Conservation (phyloP, 257 asterid species). For the Ilex asprella region DNA sequence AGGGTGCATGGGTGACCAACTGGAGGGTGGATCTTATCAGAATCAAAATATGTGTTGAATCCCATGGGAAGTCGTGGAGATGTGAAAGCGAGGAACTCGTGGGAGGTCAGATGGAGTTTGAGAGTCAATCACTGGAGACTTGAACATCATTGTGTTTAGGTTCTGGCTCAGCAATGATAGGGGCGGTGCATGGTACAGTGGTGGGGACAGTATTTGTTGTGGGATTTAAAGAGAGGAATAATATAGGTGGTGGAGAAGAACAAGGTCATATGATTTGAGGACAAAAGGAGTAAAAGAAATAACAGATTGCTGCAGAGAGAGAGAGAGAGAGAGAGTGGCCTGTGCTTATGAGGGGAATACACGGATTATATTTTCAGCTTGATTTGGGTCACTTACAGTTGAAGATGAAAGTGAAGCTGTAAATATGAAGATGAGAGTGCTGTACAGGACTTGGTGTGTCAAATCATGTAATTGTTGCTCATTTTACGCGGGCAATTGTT, state of each 20-base stretch:
- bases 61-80: slow-evolving; percentile 60
- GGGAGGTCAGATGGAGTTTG: slow-evolving; percentile 31
- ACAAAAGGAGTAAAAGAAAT: slow-evolving; percentile 34
- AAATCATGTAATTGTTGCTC: too few species aligned
- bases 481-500: too few species aligned
- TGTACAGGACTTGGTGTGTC: neutral
- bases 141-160: neutral
- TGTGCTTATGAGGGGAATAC: slow-evolving; percentile 21
- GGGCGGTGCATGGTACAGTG: neutral
- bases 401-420: slow-evolving; percentile 7
- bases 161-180: slow-evolving; percentile 1
- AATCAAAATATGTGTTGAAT: slow-evolving; percentile 39
- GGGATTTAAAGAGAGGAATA: slow-evolving; percentile 27
- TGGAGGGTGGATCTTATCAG: slow-evolving; percentile 49
- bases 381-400: slow-evolving; percentile 10
- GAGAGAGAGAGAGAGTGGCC: too few species aligned
- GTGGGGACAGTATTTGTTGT: slow-evolving; percentile 1
- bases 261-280: slow-evolving; percentile 50
- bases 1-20: slow-evolving; percentile 44
- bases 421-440: slow-evolving; percentile 5
- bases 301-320: slow-evolving; percentile 26
- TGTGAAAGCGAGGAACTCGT: slow-evolving; percentile 45
- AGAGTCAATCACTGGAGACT: too few species aligned
- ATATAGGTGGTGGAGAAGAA: slow-evolving; percentile 40
- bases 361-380: neutral